Base-by-base conservation (phyloP, 495 filamentous ascomycete species). In the Daldinia caldariorum region DNA sequence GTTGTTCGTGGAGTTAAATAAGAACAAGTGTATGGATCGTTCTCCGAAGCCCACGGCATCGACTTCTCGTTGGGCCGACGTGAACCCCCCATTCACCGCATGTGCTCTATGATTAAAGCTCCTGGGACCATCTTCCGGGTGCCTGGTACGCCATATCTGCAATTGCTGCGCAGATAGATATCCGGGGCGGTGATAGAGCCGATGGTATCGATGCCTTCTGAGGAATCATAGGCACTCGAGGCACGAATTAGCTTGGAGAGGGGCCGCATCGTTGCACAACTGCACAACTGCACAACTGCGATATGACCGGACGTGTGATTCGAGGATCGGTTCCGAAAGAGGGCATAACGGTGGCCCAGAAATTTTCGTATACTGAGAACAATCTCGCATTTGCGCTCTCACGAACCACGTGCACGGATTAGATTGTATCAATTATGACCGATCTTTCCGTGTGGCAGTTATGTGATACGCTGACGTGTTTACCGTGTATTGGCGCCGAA, bases 321-420 rank as follows among this genome's bases (percentile, higher is more conserved):
- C 83, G 80, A 22, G 86, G 89, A 6, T 71, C 75, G 8, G 67
- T 60, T 4, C 81, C 83, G 69, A 90, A 90, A n/a, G 81, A 83
- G 74, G 43, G 89, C 83, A 88, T 85, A 63, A 89, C 70, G 0
- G 86, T 88, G n/a, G 86, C 77, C 5, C 89, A 79, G 12, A 86
- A 87, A 70, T 89, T 91, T 66, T 90, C 88, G 71, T 88, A 88
- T 87, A 56, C 63, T 89, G 86, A 4, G 71, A 67, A 91, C 85
- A 0, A 87, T 90, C 75, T 90, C 88, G 69, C 73, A 78, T 8
- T 87, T 88, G n/a, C 86, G 6, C 88, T 89, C 0, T 86, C 88
- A 39, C 70, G 61, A 51, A 66, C 60, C 39, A 72, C 55, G 54
- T 70, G 69, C 61, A 56, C 61, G 53, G 47, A 60, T 16, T 58